phyloP scores from a whole-genome alignment of 2,329 filamentous ascomycete species.

The Colletotrichum eremochloae region DNA sequence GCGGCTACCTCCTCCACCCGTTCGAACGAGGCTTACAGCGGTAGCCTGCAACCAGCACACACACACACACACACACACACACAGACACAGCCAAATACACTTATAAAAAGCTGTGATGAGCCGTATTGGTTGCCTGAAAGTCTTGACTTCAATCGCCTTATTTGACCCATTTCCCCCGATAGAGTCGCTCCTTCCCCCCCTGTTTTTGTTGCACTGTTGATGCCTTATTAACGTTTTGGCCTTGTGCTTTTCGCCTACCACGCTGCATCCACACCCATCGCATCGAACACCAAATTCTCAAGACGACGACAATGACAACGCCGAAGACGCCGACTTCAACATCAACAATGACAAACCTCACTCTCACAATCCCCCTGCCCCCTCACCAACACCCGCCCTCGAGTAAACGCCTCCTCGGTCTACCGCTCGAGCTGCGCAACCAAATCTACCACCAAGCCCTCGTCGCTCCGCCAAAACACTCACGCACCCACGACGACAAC shows the following conservation, averaged over 20 bases:
- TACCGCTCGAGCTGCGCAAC: slow-evolving; percentile 35
- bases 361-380: slow-evolving; percentile 20
- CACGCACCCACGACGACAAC: slow-evolving; percentile 3
- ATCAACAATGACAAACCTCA: not conserved
- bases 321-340: not conserved
- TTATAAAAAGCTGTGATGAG: not conserved
- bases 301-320: not conserved
- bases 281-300: not conserved
- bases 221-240: not conserved
- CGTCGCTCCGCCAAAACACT: slow-evolving; percentile 23
- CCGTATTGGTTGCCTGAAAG: not conserved
- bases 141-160: not conserved
- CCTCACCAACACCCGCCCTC: slow-evolving; percentile 23
- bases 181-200: not conserved
- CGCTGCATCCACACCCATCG: not conserved
- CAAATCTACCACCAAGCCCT: slow-evolving; percentile 28
- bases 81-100: no score
- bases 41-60: not conserved
- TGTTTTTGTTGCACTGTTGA: not conserved
- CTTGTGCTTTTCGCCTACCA: not conserved
- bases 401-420: slow-evolving; percentile 33
- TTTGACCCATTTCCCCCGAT: not conserved
- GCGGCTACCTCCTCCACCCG: not conserved
- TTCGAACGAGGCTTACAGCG: not conserved
- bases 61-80: not conserved